Evolutionary conservation across 805 yeast species (phyloP), one percentile per base, ranked within the genome.

Genomic region (Pichia pseudocactophila): DNA sequence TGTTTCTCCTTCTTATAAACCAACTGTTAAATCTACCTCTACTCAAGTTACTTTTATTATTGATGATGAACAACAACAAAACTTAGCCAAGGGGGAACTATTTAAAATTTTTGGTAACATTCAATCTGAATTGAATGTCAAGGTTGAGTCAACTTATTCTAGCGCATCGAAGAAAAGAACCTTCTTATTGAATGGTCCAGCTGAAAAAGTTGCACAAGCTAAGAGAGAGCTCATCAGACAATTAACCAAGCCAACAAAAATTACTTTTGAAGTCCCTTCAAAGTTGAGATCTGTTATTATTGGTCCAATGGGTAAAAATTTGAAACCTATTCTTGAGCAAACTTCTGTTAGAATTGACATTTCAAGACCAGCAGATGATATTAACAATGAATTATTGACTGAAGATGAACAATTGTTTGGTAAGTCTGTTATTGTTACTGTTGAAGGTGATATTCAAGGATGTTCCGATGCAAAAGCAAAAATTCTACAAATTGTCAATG

Each of bases 361-460:
- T 54, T 82, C 78, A 7, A 62, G 52, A 37, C 51, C 43, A 19
- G 40, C 45, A 36, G 44, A 47, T 13, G 44, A 42, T 40, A 44
- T 41, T n/a, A 35, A 45, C 54, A 46, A 50, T 10, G 47, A 48
- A 26, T 37, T 44, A 20, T 34, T 40, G 26, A 40, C 47, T 25
- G 58, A 54, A 34, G 80, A 73, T 27, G 81, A 74, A 44, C 86
- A 80, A 49, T 60, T 76, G 40, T 76, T 74, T 53, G 80, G 80
- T 30, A 75, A 69, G 37, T 59, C 74, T n/a, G 70, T 82, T 27
- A 66, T 69, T 28, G 80, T 89, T 42, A 64, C 77, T 22, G 67
- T 89, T 43, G 82, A 76, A 46, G 97, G 97, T 64, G 95, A 88
- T 57, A 72, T 75, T 46, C 94, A 84, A 58, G 88, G 96, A 42